These are phyloP conservation scores for Gyromitra esculenta DNA, from an alignment of 2,329 filamentous ascomycete genomes.

Conservation along the genomic window DNA sequence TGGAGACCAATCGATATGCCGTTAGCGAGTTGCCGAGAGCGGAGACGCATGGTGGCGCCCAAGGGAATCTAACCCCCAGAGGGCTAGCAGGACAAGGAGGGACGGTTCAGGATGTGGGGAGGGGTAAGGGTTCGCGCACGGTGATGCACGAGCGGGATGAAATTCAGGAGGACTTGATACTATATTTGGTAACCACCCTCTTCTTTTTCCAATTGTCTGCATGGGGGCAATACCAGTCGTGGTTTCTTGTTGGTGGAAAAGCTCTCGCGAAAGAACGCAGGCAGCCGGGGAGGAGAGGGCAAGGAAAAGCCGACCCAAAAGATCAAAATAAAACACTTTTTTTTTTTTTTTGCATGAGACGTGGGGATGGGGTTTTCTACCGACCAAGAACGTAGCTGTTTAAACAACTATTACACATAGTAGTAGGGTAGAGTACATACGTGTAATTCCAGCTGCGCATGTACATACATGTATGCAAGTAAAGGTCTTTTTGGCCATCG, in stretches of 20 bases:
- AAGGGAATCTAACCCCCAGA: background rate
- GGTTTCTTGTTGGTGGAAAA: constrained; percentile 38
- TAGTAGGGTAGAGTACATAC: no score
- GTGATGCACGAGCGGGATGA: constrained; percentile 53
- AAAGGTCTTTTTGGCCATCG: constrained; percentile 15
- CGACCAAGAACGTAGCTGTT: background rate
- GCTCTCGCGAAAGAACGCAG: constrained; percentile 24
- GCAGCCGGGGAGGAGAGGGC: constrained; percentile 1
- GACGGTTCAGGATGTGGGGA: constrained; percentile 47
- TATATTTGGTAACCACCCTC: constrained; percentile 53
- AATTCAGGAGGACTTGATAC: constrained; percentile 50
- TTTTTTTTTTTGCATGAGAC: constrained; percentile 15
- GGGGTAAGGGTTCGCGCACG: constrained; percentile 50
- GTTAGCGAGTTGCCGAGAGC: constrained; percentile 46
- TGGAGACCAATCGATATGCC: constrained; percentile 44
- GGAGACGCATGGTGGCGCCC: constrained; percentile 42
- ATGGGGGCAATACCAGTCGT: constrained; percentile 13
- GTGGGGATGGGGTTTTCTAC: background rate
- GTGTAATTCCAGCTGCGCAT: no score
- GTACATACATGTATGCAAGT: no score
- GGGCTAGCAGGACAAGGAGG: constrained; percentile 26
- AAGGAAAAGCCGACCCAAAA: background rate
- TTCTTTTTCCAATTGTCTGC: constrained; percentile 22
- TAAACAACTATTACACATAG: no score
- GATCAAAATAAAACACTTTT: background rate